phyloP scores from a whole-genome alignment of 2,329 filamentous ascomycete species.

The Diaporthe nobilis region DNA sequence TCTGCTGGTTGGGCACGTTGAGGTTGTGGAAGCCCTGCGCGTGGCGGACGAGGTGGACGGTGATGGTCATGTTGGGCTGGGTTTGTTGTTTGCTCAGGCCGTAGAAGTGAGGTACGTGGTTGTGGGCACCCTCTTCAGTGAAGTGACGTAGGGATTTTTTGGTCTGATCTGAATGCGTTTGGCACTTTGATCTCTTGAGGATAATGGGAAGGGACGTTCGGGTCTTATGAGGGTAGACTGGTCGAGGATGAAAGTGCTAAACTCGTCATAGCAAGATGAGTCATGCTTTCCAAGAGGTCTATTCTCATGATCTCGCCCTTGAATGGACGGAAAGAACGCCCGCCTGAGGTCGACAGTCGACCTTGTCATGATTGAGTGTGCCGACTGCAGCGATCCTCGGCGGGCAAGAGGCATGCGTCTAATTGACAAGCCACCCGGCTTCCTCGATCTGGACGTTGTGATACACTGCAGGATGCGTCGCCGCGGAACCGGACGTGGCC shows the following conservation, averaged over 20 bases:
- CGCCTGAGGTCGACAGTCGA: slow-evolving; percentile 22
- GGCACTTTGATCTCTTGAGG: not conserved
- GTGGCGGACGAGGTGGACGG: slow-evolving; percentile 79
- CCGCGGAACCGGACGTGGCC: not conserved
- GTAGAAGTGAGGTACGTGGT: not conserved
- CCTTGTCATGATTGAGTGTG: not conserved
- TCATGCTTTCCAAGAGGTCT: not conserved
- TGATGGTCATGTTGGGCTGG: slow-evolving; percentile 60
- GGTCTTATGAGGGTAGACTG: not conserved
- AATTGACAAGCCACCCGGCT: not conserved
- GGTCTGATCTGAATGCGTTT: not conserved
- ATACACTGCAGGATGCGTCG: not conserved
- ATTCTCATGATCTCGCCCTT: slow-evolving; percentile 6
- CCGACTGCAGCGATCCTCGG: not conserved
- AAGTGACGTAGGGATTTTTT: not conserved
- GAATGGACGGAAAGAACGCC: not conserved
- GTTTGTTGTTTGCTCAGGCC: not conserved
- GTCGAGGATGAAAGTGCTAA: not conserved
- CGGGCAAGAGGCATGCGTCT: not conserved
- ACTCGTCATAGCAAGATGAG: slow-evolving; percentile 12
- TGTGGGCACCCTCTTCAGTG: not conserved
- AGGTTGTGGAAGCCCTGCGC: slow-evolving; percentile 89
- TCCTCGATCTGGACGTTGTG: not conserved
- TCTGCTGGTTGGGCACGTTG: slow-evolving; percentile 73
- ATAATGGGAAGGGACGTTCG: not conserved